Base-by-base conservation (phyloP, 306 rosid genomes). In the Begonia masoniana region DNA sequence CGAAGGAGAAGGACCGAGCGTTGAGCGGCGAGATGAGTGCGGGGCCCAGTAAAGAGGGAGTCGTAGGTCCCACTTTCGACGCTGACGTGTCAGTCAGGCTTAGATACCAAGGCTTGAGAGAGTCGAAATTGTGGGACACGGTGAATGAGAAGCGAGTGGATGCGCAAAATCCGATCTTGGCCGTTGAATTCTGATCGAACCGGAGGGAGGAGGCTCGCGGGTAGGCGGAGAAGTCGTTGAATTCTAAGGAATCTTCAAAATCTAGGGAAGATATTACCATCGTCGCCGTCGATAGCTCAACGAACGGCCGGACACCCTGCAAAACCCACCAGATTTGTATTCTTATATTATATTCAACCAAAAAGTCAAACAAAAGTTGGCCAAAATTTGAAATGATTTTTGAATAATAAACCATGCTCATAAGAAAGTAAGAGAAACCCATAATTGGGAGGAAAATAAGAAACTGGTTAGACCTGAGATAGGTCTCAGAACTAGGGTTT, bases 111-210 rank as follows among this genome's bases (percentile, higher is more conserved):
- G 99, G 99, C 54, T 91, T 91, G 31, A 91, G 80, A 5, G 99
- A 77, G 77, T 91, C 96, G 36, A 83, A 64, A 58, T 83, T 88
- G 24, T 76, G 92, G 8, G 96, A 75, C 6, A 91, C 99, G n/a
- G 96, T 83, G 76, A 91, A 91, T 47, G 99, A 75, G 81, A 91
- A 91, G 6, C 99, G 93, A 0, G 99, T 87, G 2, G 99, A 92
- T 3, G 99, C 77, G 72, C 93, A 83, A 0, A 96, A 59, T 1
- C 96, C 95, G 12, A 83, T 62, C 82, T 77, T 92, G 13, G 76
- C 73, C 70, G 88, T 73, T 10, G 97, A 69, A 53, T 74, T 67
- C 3, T 68, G 65, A 10, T 87, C 89, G 52, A 73, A 92, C 62
- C 99, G 86, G 31, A 92, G 85, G 69, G 99, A 87, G 15, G 99